Percentiles rank a stretch among this genome's conserved stretches.
phyloP scores from a whole-genome alignment of 1,284 basidiomycete species.

The Entoloma clypeatum region DNA sequence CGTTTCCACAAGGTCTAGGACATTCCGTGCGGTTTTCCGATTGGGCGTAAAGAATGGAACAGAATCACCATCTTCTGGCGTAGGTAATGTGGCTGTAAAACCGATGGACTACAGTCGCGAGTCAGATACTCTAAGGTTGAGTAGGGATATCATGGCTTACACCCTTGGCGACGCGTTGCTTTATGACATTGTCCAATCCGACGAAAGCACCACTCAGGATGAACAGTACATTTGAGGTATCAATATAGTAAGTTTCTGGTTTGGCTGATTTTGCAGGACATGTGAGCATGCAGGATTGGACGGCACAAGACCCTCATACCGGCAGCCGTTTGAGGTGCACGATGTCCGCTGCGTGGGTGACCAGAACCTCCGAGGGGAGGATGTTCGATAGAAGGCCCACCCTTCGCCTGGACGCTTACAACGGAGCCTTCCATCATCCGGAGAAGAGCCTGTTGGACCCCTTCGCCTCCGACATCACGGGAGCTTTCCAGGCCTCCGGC shows the following conservation, averaged over 20 bases:
- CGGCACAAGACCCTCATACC: conserved; percentile 28
- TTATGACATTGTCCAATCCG: conserved; percentile 82
- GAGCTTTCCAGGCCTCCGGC: conserved; percentile 66
- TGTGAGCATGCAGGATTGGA: neutral
- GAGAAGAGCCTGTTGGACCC: conserved; percentile 90
- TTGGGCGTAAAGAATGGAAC: conserved; percentile 77
- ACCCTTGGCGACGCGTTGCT: conserved; percentile 76
- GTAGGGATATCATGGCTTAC: conserved; percentile 40
- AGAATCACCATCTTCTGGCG: conserved; percentile 34
- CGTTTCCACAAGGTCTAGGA: conserved; percentile 68
- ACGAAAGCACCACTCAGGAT: conserved; percentile 93
- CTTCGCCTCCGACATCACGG: conserved; percentile 93
- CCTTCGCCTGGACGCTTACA: conserved; percentile 78
- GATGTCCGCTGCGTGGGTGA: conserved; percentile 44
- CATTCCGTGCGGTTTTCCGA: conserved; percentile 42
- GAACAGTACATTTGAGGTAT: conserved; percentile 88
- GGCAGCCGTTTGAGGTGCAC: conserved; percentile 30
- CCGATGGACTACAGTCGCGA: conserved; percentile 69
- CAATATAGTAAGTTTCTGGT: conserved; percentile 69
- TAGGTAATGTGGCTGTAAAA: conserved; percentile 69
- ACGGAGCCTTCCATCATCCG: conserved; percentile 91
- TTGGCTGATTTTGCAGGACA: conserved; percentile 44
- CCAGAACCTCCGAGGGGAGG: conserved; percentile 42
- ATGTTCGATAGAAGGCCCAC: conserved; percentile 42
- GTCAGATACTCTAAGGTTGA: conserved; percentile 5